phyloP scores from a whole-genome alignment of 2,329 filamentous ascomycete genomes.

The Pleoardoris graminearum region DNA sequence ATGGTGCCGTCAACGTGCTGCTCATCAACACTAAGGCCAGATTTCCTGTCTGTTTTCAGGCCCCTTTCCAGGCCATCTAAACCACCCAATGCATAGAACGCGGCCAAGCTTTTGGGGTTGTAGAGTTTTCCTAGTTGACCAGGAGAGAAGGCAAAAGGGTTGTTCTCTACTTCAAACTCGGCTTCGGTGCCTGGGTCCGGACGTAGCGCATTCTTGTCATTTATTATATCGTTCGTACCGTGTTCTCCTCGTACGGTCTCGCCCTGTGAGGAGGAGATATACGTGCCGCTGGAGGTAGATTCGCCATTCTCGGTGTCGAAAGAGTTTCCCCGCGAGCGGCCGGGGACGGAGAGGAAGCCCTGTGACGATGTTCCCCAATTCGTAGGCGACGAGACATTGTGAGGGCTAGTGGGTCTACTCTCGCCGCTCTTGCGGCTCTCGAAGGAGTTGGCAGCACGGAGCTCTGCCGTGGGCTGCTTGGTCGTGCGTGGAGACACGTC shows the following conservation, averaged over 20 bases:
- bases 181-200: slow-evolving; percentile 76
- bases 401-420: slow-evolving; percentile 66
- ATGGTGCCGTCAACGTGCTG: slow-evolving; percentile 64
- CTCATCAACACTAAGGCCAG: slow-evolving; percentile 74
- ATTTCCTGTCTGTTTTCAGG: slow-evolving; percentile 64
- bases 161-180: slow-evolving; percentile 72
- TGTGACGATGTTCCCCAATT: slow-evolving; percentile 56
- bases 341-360: slow-evolving; percentile 66
- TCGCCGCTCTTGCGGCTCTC: slow-evolving; percentile 67
- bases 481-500: slow-evolving; percentile 29
- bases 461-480: slow-evolving; percentile 49
- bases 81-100: slow-evolving; percentile 76
- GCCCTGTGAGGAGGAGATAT: slow-evolving; percentile 54
- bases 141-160: slow-evolving; percentile 81
- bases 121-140: slow-evolving; percentile 81
- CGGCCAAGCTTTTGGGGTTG: slow-evolving; percentile 76
- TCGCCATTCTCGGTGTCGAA: slow-evolving; percentile 62
- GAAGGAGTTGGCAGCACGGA: slow-evolving; percentile 62
- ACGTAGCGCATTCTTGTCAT: slow-evolving; percentile 69
- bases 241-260: slow-evolving; percentile 48
- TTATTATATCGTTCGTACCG: slow-evolving; percentile 59
- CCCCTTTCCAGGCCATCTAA: slow-evolving; percentile 74
- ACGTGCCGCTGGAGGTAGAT: slow-evolving; percentile 61
- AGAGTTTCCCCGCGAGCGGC: slow-evolving; percentile 66
- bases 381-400: slow-evolving; percentile 67